These are phyloP conservation scores for Plasmodium sp. DNA, from an alignment of 169 alveolate species.

Conservation along the genomic window DNA sequence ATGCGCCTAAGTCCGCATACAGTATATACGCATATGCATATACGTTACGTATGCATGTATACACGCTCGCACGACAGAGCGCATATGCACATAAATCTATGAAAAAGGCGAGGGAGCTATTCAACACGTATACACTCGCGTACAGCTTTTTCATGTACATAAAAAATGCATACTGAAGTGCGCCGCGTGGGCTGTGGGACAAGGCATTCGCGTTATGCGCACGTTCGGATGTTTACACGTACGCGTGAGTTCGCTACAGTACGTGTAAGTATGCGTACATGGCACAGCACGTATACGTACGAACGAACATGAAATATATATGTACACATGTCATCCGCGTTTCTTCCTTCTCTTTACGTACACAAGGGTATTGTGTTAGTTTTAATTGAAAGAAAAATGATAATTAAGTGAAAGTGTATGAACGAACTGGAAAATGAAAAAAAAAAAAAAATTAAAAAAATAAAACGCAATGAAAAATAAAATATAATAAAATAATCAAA, in stretches of 20 bases:
- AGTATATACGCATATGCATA: background rate
- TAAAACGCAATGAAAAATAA: background rate
- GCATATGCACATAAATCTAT: background rate
- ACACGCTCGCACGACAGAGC: background rate
- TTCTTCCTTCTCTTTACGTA: background rate
- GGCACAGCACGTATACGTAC: background rate
- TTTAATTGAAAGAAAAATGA: background rate
- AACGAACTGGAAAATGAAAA: background rate
- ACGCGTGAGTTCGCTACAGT: background rate
- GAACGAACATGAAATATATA: background rate
- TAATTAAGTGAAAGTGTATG: background rate
- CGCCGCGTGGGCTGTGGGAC: background rate
- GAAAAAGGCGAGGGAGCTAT: background rate
- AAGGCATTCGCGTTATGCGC: background rate
- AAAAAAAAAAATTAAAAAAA: background rate
- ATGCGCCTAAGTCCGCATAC: background rate
- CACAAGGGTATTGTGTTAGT: background rate
- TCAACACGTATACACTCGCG: background rate
- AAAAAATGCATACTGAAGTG: background rate
- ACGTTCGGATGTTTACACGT: background rate
- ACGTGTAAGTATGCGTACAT: background rate
- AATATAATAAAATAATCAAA: background rate
- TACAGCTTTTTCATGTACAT: background rate
- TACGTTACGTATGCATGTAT: background rate
- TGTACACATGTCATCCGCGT: background rate